phyloP scores from a whole-genome alignment of 495 filamentous ascomycete genomes.

The Penicillium crystallinum region DNA sequence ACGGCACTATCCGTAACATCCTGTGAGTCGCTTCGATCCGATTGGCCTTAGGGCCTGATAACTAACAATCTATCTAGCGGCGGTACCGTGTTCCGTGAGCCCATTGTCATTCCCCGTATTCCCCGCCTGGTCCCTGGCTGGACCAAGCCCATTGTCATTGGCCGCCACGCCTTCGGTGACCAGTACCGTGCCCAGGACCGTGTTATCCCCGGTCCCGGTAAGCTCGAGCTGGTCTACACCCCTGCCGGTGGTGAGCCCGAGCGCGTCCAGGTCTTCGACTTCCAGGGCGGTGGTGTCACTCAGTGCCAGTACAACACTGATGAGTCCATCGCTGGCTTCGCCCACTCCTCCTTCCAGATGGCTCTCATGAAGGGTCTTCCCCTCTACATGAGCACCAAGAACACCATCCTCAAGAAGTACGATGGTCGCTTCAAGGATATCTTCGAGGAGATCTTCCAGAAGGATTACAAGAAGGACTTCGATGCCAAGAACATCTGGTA shows the following conservation, averaged over 20 bases:
- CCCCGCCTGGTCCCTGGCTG: slow-evolving; percentile 91
- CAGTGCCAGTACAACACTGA: slow-evolving; percentile 97
- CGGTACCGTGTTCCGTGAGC: slow-evolving; percentile 96
- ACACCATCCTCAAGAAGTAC: slow-evolving; percentile 98
- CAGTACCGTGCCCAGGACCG: slow-evolving; percentile 95
- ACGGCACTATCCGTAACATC: slow-evolving; percentile 94
- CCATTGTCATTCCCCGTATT: slow-evolving; percentile 89
- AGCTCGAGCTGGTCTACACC: slow-evolving; percentile 89
- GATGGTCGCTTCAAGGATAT: slow-evolving; percentile 98
- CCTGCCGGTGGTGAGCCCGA: slow-evolving; percentile 77
- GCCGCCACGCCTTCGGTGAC: slow-evolving; percentile 96
- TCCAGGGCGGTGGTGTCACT: slow-evolving; percentile 80
- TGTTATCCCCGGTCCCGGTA: slow-evolving; percentile 75
- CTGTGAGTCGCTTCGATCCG: slow-evolving; percentile 44
- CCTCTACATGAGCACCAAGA: slow-evolving; percentile 99
- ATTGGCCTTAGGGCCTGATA: background rate
- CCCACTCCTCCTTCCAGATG: slow-evolving; percentile 92
- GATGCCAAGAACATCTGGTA: slow-evolving; percentile 95
- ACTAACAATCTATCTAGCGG: slow-evolving; percentile 44
- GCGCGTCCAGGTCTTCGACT: slow-evolving; percentile 84
- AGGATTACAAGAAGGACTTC: slow-evolving; percentile 78
- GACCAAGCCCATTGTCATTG: slow-evolving; percentile 98
- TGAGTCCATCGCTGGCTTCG: slow-evolving; percentile 89
- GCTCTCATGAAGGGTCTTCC: slow-evolving; percentile 81
- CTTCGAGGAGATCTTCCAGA: slow-evolving; percentile 95